A percentile compares a stretch with the other conserved stretches of the same genome.
Evolutionary conservation across 306 rosid species (phyloP).

Genomic region (Acmispon strigosus): DNA sequence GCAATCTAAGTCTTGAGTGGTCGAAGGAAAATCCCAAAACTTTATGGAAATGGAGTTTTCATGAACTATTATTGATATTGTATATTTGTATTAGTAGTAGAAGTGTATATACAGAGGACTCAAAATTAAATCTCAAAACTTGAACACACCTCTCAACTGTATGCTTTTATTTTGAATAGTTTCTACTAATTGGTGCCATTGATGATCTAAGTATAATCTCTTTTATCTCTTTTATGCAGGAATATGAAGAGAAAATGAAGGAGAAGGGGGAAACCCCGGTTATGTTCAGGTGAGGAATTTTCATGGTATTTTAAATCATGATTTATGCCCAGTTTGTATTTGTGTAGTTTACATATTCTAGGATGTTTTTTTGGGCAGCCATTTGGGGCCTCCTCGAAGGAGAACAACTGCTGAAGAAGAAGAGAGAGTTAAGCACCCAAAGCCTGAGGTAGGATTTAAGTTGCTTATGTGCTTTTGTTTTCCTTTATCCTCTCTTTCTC

Average conservation of each 20-base stretch:
- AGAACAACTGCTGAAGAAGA: constrained; percentile 92
- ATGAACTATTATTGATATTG: constrained; percentile 9
- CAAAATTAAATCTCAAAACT: not conserved
- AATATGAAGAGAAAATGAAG: constrained; percentile 76
- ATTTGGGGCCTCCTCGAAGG: constrained; percentile 92
- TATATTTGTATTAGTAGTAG: constrained; percentile 4
- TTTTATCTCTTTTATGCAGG: constrained; percentile 52
- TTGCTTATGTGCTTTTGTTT: not conserved
- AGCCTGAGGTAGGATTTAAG: constrained; percentile 69
- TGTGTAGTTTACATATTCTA: constrained; percentile 30
- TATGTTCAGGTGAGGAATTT: constrained; percentile 81
- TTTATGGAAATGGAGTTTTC: not conserved
- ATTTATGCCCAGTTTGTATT: constrained; percentile 20
- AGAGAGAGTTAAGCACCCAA: constrained; percentile 77
- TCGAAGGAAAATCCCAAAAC: not conserved
- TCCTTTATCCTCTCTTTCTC: not conserved
- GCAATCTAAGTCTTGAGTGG: constrained; percentile 1
- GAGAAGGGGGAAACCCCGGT: constrained; percentile 97
- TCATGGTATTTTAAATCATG: not conserved
- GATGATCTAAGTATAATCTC: constrained; percentile 21
- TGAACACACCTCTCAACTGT: not conserved
- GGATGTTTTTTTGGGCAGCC: constrained; percentile 53
- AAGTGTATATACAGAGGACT: not conserved
- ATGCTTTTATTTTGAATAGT: constrained; percentile 12
- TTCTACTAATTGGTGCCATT: not conserved